Evolutionary conservation across 2,329 filamentous ascomycete species (phyloP).

Genomic region (Tympanopsis confertula): DNA sequence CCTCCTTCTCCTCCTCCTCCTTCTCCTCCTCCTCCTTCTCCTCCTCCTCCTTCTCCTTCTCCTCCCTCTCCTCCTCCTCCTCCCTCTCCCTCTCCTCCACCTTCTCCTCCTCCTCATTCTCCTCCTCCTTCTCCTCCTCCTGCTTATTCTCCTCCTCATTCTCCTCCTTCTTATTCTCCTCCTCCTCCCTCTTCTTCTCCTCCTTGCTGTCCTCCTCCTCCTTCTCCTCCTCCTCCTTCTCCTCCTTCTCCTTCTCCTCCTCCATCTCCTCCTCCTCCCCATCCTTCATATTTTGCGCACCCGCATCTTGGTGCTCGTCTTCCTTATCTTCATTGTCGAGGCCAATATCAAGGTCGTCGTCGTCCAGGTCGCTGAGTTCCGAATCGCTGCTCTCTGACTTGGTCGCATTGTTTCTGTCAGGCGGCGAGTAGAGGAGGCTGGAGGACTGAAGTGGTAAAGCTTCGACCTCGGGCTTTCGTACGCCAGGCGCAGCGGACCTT

Average conservation of each 20-base stretch:
- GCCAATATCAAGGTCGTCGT: conserved; percentile 24
- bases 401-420: conserved; percentile 48
- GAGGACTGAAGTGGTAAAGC: too few species aligned
- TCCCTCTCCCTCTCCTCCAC: conserved; percentile 4
- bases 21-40: conserved; percentile 6
- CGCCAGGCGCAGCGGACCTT: too few species aligned
- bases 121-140: conserved; percentile 3
- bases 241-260: conserved; percentile 9
- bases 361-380: conserved; percentile 55
- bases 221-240: conserved; percentile 3
- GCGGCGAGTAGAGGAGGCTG: conserved; percentile 43
- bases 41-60: conserved; percentile 2
- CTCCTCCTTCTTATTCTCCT: not conserved
- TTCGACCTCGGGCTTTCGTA: too few species aligned
- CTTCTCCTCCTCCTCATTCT: conserved; percentile 6
- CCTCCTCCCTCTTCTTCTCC: not conserved
- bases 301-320: conserved; percentile 7
- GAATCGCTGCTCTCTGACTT: conserved; percentile 50
- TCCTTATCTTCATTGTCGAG: conserved; percentile 16
- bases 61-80: not conserved
- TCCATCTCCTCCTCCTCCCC: conserved; percentile 3
- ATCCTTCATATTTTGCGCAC: not conserved
- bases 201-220: not conserved
- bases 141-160: conserved; percentile 1
- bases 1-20: conserved; percentile 8